Evolutionary conservation across 768 basidiomycete genomes (phyloP).

Genomic region (Amanita thiersii): DNA sequence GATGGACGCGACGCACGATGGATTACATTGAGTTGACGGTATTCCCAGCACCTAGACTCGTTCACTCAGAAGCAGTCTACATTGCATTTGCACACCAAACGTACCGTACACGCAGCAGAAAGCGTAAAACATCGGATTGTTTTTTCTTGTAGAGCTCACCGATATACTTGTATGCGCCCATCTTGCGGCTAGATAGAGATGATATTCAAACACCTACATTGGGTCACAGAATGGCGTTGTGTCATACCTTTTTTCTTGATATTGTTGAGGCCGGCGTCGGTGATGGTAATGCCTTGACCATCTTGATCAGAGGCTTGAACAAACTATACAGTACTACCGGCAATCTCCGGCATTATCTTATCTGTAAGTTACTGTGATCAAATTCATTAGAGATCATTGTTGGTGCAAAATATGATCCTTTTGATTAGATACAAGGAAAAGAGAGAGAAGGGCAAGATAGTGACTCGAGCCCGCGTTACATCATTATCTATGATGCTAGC

Average conservation of each 20-base stretch:
- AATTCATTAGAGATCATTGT: too few species aligned
- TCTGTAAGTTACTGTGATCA: too few species aligned
- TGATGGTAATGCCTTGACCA: conserved; percentile 13
- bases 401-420: too few species aligned
- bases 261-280: conserved; percentile 25
- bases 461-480: background rate
- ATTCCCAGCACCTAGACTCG: conserved; percentile 83
- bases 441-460: too few species aligned
- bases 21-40: conserved; percentile 95
- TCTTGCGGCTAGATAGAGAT: conserved; percentile 39
- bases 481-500: background rate
- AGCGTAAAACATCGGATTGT: conserved; percentile 94
- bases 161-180: conserved; percentile 96
- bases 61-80: background rate
- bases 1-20: conserved; percentile 98
- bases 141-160: conserved; percentile 98
- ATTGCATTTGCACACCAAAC: conserved; percentile 17
- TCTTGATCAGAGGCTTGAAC: conserved; percentile 21
- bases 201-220: background rate
- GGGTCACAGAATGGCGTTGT: conserved; percentile 14
- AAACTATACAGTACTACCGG: conserved; percentile 32
- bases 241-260: conserved; percentile 28
- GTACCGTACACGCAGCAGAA: conserved; percentile 93
- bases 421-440: too few species aligned
- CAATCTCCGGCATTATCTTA: conserved; percentile 22